Percentiles rank a stretch among this genome's conserved stretches.
Conservation (phyloP, 352 stramenopile genomes). For the Phytophthora tubulina region DNA sequence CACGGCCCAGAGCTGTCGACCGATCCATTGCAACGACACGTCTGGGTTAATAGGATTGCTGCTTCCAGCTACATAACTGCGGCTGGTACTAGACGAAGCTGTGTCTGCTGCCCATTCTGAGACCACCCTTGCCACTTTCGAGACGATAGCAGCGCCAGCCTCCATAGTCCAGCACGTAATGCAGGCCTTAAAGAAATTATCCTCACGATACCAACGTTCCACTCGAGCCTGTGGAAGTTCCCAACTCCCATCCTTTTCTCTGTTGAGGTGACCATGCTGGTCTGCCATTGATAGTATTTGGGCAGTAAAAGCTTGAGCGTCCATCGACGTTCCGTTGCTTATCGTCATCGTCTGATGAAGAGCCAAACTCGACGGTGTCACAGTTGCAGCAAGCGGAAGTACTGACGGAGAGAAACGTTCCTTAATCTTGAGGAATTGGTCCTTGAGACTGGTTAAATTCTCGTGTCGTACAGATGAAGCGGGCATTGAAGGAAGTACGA, state of each 20-base stretch:
- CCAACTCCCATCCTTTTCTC: conserved; percentile 25
- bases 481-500: conserved; percentile 58
- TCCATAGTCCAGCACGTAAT: conserved; percentile 87
- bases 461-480: conserved; percentile 59
- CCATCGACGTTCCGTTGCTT: conserved; percentile 2
- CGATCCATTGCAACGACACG: conserved; percentile 84
- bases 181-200: conserved; percentile 73
- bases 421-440: conserved; percentile 87
- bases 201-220: conserved; percentile 80
- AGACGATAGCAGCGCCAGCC: conserved; percentile 65
- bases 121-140: conserved; percentile 62
- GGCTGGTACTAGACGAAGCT: neutral
- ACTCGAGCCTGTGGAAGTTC: conserved; percentile 59
- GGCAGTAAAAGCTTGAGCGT: neutral
- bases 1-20: conserved; percentile 71
- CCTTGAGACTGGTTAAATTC: conserved; percentile 78
- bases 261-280: neutral
- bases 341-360: neutral
- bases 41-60: conserved; percentile 63
- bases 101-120: conserved; percentile 38
- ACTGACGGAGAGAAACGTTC: conserved; percentile 70
- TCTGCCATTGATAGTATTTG: conserved; percentile 8
- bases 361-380: conserved; percentile 26
- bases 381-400: conserved; percentile 28
- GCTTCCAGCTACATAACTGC: neutral